Evolutionary conservation across 2,329 filamentous ascomycete genomes (phyloP).

Genomic region (Trichoderma endophyticum): DNA sequence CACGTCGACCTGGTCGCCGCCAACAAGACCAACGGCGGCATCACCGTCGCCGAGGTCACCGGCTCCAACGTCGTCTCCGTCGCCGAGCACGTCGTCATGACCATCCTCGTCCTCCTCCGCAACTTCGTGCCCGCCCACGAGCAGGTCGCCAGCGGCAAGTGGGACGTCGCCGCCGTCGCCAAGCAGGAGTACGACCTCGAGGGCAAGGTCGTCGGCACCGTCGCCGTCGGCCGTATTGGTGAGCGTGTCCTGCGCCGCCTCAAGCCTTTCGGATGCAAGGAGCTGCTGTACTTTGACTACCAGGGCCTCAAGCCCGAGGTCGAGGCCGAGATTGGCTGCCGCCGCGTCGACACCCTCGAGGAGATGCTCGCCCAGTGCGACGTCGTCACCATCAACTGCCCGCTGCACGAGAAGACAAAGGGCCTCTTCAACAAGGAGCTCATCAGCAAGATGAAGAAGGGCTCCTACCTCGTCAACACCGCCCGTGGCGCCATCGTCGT

Average conservation of each 20-base stretch:
- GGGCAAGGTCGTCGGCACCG: constrained; percentile 95
- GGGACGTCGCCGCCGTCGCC: constrained; percentile 92
- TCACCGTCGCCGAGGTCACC: constrained; percentile 97
- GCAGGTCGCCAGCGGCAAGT: constrained; percentile 82
- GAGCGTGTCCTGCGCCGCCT: constrained; percentile 95
- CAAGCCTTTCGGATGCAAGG: constrained; percentile 99
- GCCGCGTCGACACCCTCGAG: constrained; percentile 83
- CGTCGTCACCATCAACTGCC: constrained; percentile 99
- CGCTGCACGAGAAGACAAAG: constrained; percentile 94
- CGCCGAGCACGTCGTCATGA: constrained; percentile 99
- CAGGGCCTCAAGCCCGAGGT: constrained; percentile 82
- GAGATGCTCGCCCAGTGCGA: constrained; percentile 94
- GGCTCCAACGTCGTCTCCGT: constrained; percentile 98
- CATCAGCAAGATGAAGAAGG: constrained; percentile 98
- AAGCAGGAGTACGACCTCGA: constrained; percentile 99
- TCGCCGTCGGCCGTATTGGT: constrained; percentile 94
- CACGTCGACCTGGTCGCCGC: constrained; percentile 96
- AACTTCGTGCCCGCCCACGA: constrained; percentile 99
- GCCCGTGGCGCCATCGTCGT: constrained; percentile 98
- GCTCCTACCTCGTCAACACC: constrained; percentile 97
- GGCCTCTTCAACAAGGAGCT: constrained; percentile 99
- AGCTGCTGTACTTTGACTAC: constrained; percentile 99
- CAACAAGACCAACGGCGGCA: constrained; percentile 96
- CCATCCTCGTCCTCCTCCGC: constrained; percentile 90
- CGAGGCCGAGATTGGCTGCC: constrained; percentile 94